Base-by-base conservation (phyloP, 2,329 filamentous ascomycete species). In the Diplodia sapinea region DNA sequence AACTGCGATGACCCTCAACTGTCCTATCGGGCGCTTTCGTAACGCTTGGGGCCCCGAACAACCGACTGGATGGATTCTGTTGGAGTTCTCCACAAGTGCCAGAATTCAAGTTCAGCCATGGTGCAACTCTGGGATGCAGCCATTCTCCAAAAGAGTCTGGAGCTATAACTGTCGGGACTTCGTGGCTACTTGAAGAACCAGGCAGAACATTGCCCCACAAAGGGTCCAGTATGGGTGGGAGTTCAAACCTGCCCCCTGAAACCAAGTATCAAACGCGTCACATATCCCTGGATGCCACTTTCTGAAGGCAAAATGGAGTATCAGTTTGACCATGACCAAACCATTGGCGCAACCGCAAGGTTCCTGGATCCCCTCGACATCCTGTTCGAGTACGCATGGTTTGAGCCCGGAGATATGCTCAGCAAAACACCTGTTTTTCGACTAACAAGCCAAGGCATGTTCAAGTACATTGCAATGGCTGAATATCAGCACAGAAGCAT, bases 371-470 rank as follows among this genome's bases (percentile, higher is more conserved):
- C 5, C 2, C 15, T 17, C 5, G 40, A 43, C 17, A 6, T 43
- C 15, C 6, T 43, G 5, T n/a, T 43, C 6, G 40, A 43, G 17
- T 43, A 17, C 15, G 15, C 40, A 6, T 17, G 40, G n/a, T 43
- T n/a, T 8, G 17, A 17, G 5, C 0, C 1, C 17, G 5, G 17
- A 8, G 6, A 43, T 43, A 8, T 17, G 17, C 8, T n/a, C 40
- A 6, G 17, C 0, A 43, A n/a, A 8, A 4, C 40, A 43, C 17
- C n/a, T 2, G 17, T 43, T n/a, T 15, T 43, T n/a, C 40, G 40
- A 43, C 1, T n/a, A 43, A 3, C 7, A 1, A 17, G 7, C 17
- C 0, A 2, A 0, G 17, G 40, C 0, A 0, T 43, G 40, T 43
- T 43, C 15, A 43, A 43, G 6, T n/a, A 17, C 7, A 8, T 43